Evolutionary conservation across 495 filamentous ascomycete species (phyloP).

Genomic region (Viridothelium virens): DNA sequence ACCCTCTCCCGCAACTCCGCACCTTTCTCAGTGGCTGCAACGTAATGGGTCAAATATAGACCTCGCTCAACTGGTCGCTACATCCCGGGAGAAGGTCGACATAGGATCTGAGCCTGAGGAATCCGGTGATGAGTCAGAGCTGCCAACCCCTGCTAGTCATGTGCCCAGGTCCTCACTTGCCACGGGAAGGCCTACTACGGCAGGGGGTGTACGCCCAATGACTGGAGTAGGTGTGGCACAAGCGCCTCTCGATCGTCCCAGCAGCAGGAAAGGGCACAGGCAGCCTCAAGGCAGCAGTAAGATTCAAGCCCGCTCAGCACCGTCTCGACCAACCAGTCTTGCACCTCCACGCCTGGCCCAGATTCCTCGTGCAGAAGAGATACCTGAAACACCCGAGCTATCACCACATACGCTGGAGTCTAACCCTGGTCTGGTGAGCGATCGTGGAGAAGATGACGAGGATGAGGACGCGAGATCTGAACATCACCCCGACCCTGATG

Average conservation of each 20-base stretch:
- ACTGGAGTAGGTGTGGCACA: conserved; percentile 6
- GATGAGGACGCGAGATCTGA: conserved; percentile 29
- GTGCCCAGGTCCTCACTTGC: conserved; percentile 12
- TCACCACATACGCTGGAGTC: conserved; percentile 74
- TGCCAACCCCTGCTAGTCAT: conserved; percentile 37
- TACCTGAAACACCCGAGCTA: conserved; percentile 43
- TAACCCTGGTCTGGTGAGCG: conserved; percentile 82
- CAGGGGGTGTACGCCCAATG: neutral
- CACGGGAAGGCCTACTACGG: conserved; percentile 1
- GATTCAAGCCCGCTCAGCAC: conserved; percentile 5
- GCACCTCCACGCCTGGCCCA: neutral
- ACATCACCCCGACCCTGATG: conserved; percentile 4
- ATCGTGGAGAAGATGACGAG: conserved; percentile 52
- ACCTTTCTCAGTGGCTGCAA: conserved; percentile 64
- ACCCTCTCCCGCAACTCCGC: conserved; percentile 61
- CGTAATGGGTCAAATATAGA: conserved; percentile 57
- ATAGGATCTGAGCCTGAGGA: conserved; percentile 40
- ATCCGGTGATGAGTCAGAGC: conserved; percentile 42
- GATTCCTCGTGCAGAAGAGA: conserved; percentile 14
- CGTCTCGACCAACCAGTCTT: conserved; percentile 12
- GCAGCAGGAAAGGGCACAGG: conserved; percentile 24
- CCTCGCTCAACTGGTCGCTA: conserved; percentile 50
- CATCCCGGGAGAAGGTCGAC: conserved; percentile 50
- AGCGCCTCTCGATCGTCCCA: conserved; percentile 19
- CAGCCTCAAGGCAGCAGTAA: conserved; percentile 9